Conservation (phyloP, 2,329 filamentous ascomycete species). For the Colletotrichum cordylinicola region DNA sequence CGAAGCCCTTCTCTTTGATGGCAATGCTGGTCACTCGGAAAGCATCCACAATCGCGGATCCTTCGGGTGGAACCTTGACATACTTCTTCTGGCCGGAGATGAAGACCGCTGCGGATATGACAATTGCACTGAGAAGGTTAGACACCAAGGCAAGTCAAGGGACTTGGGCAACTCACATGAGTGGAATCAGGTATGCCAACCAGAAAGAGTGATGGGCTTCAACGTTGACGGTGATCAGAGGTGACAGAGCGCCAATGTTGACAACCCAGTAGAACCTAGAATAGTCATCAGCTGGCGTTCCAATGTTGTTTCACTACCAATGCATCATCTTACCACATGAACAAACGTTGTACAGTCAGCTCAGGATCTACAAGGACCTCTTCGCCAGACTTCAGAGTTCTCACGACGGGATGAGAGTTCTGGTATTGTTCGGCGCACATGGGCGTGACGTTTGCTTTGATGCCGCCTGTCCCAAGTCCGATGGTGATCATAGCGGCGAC, state of each 20-base stretch:
- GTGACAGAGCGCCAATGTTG: slow-evolving; percentile 66
- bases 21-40: slow-evolving; percentile 24
- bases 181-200: slow-evolving; percentile 21
- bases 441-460: slow-evolving; percentile 69
- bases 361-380: slow-evolving; percentile 71
- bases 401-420: slow-evolving; percentile 54
- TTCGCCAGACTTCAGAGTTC: slow-evolving; percentile 54
- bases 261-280: slow-evolving; percentile 66
- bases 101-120: slow-evolving; percentile 1
- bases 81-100: slow-evolving; percentile 10
- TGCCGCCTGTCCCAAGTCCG: slow-evolving; percentile 70
- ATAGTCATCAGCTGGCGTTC: background rate
- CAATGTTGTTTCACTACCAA: rapidly evolving
- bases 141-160: background rate
- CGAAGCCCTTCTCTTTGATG: slow-evolving; percentile 23
- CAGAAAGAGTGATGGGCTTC: slow-evolving; percentile 12
- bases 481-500: slow-evolving; percentile 65
- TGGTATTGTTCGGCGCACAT: slow-evolving; percentile 71
- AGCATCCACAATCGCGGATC: slow-evolving; percentile 19
- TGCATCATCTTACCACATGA: slow-evolving; percentile 52
- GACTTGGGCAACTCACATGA: slow-evolving; percentile 20
- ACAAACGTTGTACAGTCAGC: slow-evolving; percentile 71
- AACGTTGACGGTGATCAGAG: slow-evolving; percentile 8
- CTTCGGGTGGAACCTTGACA: background rate
- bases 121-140: background rate